Conservation (phyloP, 139 green algal species). For the Tetradesmus obliquus region DNA sequence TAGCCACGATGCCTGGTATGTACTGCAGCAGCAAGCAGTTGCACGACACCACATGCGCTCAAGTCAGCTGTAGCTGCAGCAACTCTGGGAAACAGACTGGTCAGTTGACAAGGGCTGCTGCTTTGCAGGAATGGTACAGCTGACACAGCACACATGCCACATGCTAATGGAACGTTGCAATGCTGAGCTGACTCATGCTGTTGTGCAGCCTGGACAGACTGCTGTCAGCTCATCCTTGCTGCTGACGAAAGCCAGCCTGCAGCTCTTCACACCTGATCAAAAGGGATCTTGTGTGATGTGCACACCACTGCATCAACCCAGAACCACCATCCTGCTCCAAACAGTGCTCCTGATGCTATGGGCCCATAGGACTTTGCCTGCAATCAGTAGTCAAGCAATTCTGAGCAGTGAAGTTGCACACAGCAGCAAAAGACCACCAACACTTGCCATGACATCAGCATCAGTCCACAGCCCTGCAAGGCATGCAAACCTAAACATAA, state of each 20-base stretch:
- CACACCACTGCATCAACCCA: conserved; percentile 86
- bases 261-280: conserved; percentile 67
- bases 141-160: not conserved
- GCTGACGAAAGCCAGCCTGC: not conserved
- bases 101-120: not conserved
- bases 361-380: conserved; percentile 60
- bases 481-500: not conserved
- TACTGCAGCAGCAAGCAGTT: conserved; percentile 72
- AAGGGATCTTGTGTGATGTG: conserved; percentile 68
- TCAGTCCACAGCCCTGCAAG: not conserved
- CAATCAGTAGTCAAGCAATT: not conserved
- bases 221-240: not conserved
- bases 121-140: not conserved
- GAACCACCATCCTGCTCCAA: conserved; percentile 89
- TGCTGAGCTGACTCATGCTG: too few species aligned
- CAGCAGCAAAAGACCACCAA: not conserved
- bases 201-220: too few species aligned
- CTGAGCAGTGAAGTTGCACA: not conserved
- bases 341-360: conserved; percentile 71
- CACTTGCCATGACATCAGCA: not conserved
- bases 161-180: too few species aligned
- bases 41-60: not conserved
- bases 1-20: conserved; percentile 88
- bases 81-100: not conserved
- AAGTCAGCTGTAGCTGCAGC: not conserved